Evolutionary conservation across 192 early-diverging fungal species (phyloP), one percentile per base, ranked within the genome.

Genomic region (Spinellus fusiger): DNA sequence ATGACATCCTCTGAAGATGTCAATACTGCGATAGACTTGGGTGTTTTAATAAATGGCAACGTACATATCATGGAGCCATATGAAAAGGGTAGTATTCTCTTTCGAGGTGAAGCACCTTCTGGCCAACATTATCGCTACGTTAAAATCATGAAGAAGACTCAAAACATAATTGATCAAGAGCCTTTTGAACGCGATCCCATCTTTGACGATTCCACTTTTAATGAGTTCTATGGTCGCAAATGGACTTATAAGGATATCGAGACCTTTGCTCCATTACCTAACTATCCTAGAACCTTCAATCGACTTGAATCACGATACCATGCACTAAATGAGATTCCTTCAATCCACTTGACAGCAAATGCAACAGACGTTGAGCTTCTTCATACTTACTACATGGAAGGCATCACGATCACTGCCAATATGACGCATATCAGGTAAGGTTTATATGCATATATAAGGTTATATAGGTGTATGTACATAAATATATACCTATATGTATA

Each of bases 171-270:
- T 38, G 52, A 53, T 25, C 13, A 33, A 23, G 65, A 67, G 33
- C 16, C 37, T 10, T 67, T 67, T 53, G 33, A 33, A 18, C 65
- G 65, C 26, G 35, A 54, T 49, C 33, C 29, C 5, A 16, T 25
- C 13, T 18, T 4, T 1, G 23, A 31, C n/a, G 20, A 2, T 10
- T 34, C 38, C 25, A 63, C 52, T 5, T 15, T 55, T 10, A 59
- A 67, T 29, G 65, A 67, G 34, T 57, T 61, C 27, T 67, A 32
- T 61, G 65, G 65, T 28, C 56, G 65, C 29, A 34, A 13, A 16
- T 67, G 65, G 65, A 61, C 23, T 27, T 28, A 25, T 13, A 59
- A 58, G 10, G 16, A 23, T 5, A 34, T 67, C 25, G n/a, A 54
- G 4, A 26, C 32, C 0, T 60, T 67, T 22, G 27, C 46, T 12